Conservation (phyloP, 768 basidiomycete genomes). For the Leccinum pellstonianum region DNA sequence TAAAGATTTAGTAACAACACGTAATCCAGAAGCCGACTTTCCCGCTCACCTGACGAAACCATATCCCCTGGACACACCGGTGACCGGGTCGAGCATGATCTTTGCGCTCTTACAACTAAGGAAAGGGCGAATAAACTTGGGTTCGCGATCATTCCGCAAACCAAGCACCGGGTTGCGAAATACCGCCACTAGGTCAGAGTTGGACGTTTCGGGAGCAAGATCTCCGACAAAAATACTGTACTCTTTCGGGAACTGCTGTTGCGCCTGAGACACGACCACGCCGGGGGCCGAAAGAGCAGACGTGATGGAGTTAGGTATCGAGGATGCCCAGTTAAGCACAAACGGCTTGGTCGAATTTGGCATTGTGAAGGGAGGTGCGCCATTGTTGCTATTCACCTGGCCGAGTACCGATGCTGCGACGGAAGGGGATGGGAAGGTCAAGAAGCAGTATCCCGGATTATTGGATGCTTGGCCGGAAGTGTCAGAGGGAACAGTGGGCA, state of each 20-base stretch:
- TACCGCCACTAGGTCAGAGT: conserved; percentile 92
- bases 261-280: conserved; percentile 29
- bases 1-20: conserved; percentile 5
- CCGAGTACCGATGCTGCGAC: conserved; percentile 69
- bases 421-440: conserved; percentile 74
- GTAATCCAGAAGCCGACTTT: conserved; percentile 9
- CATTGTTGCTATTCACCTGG: conserved; percentile 54
- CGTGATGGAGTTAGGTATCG: conserved; percentile 37
- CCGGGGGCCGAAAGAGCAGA: conserved; percentile 31
- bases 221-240: conserved; percentile 96
- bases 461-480: conserved; percentile 64
- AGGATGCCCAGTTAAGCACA: conserved; percentile 73
- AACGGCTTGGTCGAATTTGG: conserved; percentile 85
- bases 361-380: conserved; percentile 58
- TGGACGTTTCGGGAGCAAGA: conserved; percentile 88
- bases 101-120: conserved; percentile 92
- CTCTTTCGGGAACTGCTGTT: conserved; percentile 74
- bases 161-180: conserved; percentile 89
- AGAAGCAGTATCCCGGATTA: conserved; percentile 86
- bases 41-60: conserved; percentile 80
- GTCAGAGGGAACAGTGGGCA: conserved; percentile 63
- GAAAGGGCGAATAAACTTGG: conserved; percentile 87
- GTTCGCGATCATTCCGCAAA: conserved; percentile 80
- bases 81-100: conserved; percentile 90
- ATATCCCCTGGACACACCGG: conserved; percentile 86